Conservation (phyloP, 2,329 filamentous ascomycete genomes). For the Lachnum nothofagi region DNA sequence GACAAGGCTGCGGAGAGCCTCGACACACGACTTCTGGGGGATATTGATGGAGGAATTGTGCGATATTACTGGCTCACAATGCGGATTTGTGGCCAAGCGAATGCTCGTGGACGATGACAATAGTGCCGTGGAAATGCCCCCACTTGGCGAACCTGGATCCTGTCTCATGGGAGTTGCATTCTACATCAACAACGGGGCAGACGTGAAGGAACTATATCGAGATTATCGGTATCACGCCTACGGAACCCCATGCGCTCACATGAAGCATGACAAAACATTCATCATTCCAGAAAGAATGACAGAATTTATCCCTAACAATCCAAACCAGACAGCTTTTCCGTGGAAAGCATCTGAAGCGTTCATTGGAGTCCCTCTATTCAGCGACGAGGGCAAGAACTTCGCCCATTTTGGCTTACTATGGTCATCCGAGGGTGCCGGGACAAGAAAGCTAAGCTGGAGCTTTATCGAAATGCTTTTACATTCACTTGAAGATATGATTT, state of each 20-base stretch:
- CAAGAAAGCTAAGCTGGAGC: constrained; percentile 55
- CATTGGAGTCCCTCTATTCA: constrained; percentile 60
- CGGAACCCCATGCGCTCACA: constrained; percentile 58
- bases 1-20: constrained; percentile 45
- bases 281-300: constrained; percentile 58
- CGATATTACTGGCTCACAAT: constrained; percentile 58
- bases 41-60: constrained; percentile 60
- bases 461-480: constrained; percentile 65
- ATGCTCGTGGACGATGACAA: constrained; percentile 55
- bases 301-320: constrained; percentile 55
- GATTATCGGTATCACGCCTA: constrained; percentile 62
- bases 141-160: constrained; percentile 54
- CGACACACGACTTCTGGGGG: constrained; percentile 59
- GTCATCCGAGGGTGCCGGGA: constrained; percentile 55
- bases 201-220: constrained; percentile 47
- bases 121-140: constrained; percentile 54
- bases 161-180: constrained; percentile 62
- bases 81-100: constrained; percentile 62
- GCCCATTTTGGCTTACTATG: constrained; percentile 70
- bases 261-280: constrained; percentile 68
- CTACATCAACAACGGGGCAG: constrained; percentile 58
- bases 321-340: constrained; percentile 47
- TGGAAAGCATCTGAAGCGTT: constrained; percentile 59
- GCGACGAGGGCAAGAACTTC: constrained; percentile 58
- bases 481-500: constrained; percentile 62